Base-by-base conservation (phyloP, 106 monocot genomes). In the Chionographis japonica region DNA sequence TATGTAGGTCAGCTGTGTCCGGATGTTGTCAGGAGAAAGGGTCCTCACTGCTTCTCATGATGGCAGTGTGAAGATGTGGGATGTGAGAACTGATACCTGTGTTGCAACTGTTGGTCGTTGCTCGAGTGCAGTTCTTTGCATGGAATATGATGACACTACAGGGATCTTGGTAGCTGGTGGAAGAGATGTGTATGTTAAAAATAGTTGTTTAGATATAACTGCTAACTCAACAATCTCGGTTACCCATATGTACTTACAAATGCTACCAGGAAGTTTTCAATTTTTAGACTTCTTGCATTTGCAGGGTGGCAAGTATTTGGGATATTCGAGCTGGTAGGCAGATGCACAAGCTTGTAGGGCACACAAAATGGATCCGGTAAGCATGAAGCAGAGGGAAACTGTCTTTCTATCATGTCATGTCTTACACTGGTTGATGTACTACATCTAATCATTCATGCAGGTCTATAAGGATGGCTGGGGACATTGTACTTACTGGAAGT, bases 11-110 rank as follows among this genome's bases (percentile, higher is more conserved):
- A 93, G 82, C 58, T 83, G 81, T 79, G 90, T 90, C n/a, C 59
- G 90, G 78, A 98, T 93, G 98, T 76, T 98, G 52, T 93, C 98
- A 58, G 98, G 98, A 61, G 98, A 98, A 72, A 82, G 98, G 36
- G 98, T 98, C 17, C 90, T 98, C 61, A 90, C 93, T 51, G 86
- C 92, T 64, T 80, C 98, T 62, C 87, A 98, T 92, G 98, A 98
- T 85, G 98, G 98, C 65, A 90, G 90, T 40, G 84, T 98, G 40
- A 98, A 98, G 72, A 98, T 98, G 98, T 98, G 93, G 98, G 98
- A 98, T 76, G 93, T 98, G 20, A 93, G 98, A 77, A 98, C 98
- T 61, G 92, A 92, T 81, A 98, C 89, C 56, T 98, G 98, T 93
- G 93, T 87, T 35, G 98, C 92, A 61, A 98, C 98, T 66, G 93